Percentiles rank a stretch among this genome's conserved stretches.
Conservation (phyloP, 2,329 filamentous ascomycete genomes). For the Stylonectria norvegica region DNA sequence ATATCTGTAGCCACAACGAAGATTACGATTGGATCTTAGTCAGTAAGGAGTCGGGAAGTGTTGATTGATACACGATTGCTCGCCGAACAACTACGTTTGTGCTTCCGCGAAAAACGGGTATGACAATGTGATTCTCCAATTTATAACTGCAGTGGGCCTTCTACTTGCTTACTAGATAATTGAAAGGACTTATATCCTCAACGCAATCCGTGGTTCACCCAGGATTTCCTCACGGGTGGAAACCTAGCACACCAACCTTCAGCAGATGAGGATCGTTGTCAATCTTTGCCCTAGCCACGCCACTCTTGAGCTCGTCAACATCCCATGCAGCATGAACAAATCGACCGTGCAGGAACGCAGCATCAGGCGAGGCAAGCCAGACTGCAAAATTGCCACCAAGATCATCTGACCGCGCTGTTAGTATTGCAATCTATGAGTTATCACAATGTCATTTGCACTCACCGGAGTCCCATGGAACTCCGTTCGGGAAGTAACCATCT, state of each 20-base stretch:
- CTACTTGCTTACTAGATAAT: too few relatives aligned
- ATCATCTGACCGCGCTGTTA: conserved; percentile 25
- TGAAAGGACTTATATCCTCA: too few relatives aligned
- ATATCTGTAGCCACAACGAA: too few relatives aligned
- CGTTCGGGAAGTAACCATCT: conserved; percentile 20
- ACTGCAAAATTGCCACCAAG: conserved; percentile 41
- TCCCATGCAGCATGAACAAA: conserved; percentile 52
- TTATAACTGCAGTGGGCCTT: too few relatives aligned
- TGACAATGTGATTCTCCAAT: too few relatives aligned
- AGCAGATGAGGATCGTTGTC: conserved; percentile 18
- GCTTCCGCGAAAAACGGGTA: too few relatives aligned
- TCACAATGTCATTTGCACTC: not conserved
- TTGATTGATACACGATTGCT: too few relatives aligned
- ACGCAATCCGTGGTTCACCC: too few relatives aligned
- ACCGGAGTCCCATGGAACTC: conserved; percentile 21
- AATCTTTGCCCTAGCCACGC: conserved; percentile 8
- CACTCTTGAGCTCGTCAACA: conserved; percentile 39
- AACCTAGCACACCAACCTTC: conserved; percentile 23
- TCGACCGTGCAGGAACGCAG: conserved; percentile 43
- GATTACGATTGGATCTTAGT: too few relatives aligned
- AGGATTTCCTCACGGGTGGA: too few relatives aligned
- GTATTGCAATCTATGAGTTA: rapidly evolving
- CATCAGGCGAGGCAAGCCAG: conserved; percentile 42
- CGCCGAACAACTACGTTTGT: too few relatives aligned
- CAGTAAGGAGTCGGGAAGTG: too few relatives aligned